Base-by-base conservation (phyloP, 495 filamentous ascomycete genomes). In the Penicillium paxilli region DNA sequence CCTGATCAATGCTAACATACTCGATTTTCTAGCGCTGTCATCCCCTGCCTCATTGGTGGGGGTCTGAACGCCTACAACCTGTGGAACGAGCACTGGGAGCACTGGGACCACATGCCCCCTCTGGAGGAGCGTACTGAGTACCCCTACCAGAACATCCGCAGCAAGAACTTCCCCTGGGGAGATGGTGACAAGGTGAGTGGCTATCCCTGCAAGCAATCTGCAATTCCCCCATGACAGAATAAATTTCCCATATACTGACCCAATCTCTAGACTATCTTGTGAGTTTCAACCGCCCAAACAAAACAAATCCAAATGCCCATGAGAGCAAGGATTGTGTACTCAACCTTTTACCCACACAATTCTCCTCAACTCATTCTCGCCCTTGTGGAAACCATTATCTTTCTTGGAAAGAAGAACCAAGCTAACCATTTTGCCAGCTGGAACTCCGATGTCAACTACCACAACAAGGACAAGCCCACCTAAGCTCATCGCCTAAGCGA, bases 81-180 rank as follows among this genome's bases (percentile, higher is more conserved):
- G 53, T 97, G 91, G 91, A 83, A 80, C 54, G 90, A 95, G 83
- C 92, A 97, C 75, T 96, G 91, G 92, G 89, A 94, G 77, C 92
- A 97, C 78, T 91, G 87, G 89, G 72, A 71, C 5, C 92, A 97
- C 79, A 77, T 89, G 78, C 82, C 88, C 47, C 87, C 93, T 51
- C 82, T 94, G 32, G 90, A 95, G 80, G 93, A 97, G 74, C 85
- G 89, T 65, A 66, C 78, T 59, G 86, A 96, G 78, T 97, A 96
- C 78, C 82, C 90, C 51, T 97, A 92, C 82, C 88, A 91, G 84
- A 97, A 97, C 80, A 85, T 96, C 67, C 84, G 92, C 65, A 78
- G 80, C 59, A 93, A 91, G 82, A 94, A 93, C 80, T 97, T 76
- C 83, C 82, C 83, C 60, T 97, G 88, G 88, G 91, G 92, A 44